These are phyloP conservation scores for Cryptosporidium ubiquitum DNA, from an alignment of 169 alveolate species.

Conservation along the genomic window DNA sequence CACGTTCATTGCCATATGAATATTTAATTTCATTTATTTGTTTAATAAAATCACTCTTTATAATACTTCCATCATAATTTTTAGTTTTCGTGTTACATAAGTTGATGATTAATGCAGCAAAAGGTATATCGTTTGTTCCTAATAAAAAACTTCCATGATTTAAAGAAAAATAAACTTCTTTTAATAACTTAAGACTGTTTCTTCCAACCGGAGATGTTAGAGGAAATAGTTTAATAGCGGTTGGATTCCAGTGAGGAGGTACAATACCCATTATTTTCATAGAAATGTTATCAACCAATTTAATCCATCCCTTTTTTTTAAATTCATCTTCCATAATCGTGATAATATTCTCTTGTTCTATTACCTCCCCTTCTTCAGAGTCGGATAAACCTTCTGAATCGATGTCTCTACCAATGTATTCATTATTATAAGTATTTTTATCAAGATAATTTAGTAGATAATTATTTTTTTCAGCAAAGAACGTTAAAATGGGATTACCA, in stretches of 20 bases:
- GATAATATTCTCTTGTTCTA: slow-evolving; percentile 33
- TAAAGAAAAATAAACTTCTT: background rate
- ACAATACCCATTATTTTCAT: slow-evolving; percentile 13
- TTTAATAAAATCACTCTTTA: background rate
- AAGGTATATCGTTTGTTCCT: slow-evolving; percentile 25
- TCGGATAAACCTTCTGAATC: background rate
- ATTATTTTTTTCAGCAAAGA: slow-evolving; percentile 4
- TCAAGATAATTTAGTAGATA: slow-evolving; percentile 3
- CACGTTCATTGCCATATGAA: background rate
- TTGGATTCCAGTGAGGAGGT: slow-evolving; percentile 52
- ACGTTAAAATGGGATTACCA: background rate
- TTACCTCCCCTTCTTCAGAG: slow-evolving; percentile 65
- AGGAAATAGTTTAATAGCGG: slow-evolving; percentile 24
- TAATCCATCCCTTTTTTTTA: background rate
- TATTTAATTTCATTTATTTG: background rate
- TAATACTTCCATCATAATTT: background rate
- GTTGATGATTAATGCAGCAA: background rate
- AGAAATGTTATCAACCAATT: slow-evolving; percentile 12
- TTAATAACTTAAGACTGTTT: background rate
- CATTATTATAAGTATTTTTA: background rate
- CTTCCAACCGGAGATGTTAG: slow-evolving; percentile 58
- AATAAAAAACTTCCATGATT: slow-evolving; percentile 23
- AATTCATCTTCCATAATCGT: slow-evolving; percentile 27
- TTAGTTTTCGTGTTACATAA: background rate
- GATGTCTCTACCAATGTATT: background rate